phyloP scores from a whole-genome alignment of 2,329 filamentous ascomycete species.

The Neonectria coccinea region DNA sequence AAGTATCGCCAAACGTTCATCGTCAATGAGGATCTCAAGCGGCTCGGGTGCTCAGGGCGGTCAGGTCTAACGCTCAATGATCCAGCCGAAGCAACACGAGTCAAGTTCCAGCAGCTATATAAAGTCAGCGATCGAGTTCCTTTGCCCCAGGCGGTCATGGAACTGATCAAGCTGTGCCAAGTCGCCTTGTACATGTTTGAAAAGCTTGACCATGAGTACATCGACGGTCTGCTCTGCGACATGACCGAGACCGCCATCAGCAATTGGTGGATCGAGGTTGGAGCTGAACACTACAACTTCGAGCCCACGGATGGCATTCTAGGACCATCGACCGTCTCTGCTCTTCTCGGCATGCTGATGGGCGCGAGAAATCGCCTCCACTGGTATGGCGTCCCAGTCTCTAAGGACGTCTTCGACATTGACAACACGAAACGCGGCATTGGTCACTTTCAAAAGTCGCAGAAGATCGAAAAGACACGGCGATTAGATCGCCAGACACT shows the following conservation, averaged over 20 bases:
- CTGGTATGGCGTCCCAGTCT: slow-evolving; percentile 83
- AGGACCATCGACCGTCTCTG: slow-evolving; percentile 91
- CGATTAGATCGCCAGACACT: slow-evolving; percentile 87
- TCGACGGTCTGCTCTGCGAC: slow-evolving; percentile 93
- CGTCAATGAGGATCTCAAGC: slow-evolving; percentile 93
- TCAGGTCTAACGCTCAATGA: slow-evolving; percentile 84
- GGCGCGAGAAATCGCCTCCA: slow-evolving; percentile 91
- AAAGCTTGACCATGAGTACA: slow-evolving; percentile 87
- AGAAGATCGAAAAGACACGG: slow-evolving; percentile 82
- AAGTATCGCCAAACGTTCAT: slow-evolving; percentile 87
- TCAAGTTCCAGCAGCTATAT: slow-evolving; percentile 93
- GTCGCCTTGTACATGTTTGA: slow-evolving; percentile 89
- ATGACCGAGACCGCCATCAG: slow-evolving; percentile 89
- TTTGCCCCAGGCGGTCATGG: slow-evolving; percentile 81
- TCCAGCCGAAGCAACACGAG: slow-evolving; percentile 83
- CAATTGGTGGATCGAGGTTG: slow-evolving; percentile 97
- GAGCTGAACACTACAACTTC: slow-evolving; percentile 89
- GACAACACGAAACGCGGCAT: slow-evolving; percentile 85
- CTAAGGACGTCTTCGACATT: slow-evolving; percentile 93
- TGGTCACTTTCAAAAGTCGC: slow-evolving; percentile 87
- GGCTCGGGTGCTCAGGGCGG: slow-evolving; percentile 90
- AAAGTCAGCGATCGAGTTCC: slow-evolving; percentile 85
- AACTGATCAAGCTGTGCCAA: slow-evolving; percentile 92
- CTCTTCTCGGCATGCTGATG: slow-evolving; percentile 86
- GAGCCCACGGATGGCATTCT: slow-evolving; percentile 94